phyloP scores from a whole-genome alignment of 1,284 basidiomycete species.

The Cryptococcus sp. region DNA sequence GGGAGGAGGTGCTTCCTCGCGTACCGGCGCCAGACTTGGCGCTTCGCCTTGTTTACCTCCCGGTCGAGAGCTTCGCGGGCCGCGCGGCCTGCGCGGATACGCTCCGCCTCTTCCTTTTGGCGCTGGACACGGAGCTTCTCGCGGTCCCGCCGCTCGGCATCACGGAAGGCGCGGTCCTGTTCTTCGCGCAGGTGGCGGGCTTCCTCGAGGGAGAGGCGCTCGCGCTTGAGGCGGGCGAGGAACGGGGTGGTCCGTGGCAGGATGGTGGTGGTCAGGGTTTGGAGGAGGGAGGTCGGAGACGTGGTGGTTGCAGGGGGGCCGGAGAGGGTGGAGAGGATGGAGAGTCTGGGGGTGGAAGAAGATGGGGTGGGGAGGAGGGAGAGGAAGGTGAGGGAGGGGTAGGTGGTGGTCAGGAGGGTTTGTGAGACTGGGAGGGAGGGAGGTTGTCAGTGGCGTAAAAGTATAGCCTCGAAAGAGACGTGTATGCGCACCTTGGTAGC shows the following conservation, averaged over 20 bases:
- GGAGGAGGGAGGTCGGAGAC: slow-evolving; percentile 60
- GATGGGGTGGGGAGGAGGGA: slow-evolving; percentile 67
- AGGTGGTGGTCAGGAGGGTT: slow-evolving; percentile 83
- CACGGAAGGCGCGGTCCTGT: slow-evolving; percentile 74
- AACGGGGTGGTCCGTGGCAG: slow-evolving; percentile 74
- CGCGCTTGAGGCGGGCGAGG: slow-evolving; percentile 60
- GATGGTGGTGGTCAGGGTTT: slow-evolving; percentile 65
- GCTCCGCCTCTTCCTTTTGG: slow-evolving; percentile 25
- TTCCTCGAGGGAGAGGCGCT: slow-evolving; percentile 56
- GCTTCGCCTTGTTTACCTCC: slow-evolving; percentile 18
- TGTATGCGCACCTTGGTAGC: slow-evolving; percentile 74
- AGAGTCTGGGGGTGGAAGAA: slow-evolving; percentile 57
- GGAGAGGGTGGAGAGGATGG: slow-evolving; percentile 76
- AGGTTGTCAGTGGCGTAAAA: background rate
- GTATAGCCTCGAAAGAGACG: background rate
- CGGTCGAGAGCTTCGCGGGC: slow-evolving; percentile 18
- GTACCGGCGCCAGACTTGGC: slow-evolving; percentile 41
- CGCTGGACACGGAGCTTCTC: slow-evolving; percentile 49
- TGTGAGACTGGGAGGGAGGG: slow-evolving; percentile 63
- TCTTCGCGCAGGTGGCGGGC: slow-evolving; percentile 70
- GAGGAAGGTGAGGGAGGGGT: slow-evolving; percentile 86
- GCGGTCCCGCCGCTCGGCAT: slow-evolving; percentile 64
- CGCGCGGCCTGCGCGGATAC: slow-evolving; percentile 16
- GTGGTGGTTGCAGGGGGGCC: slow-evolving; percentile 64
- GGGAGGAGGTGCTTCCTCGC: slow-evolving; percentile 41